A percentile compares a stretch with the other conserved stretches of the same genome.
phyloP scores from a whole-genome alignment of 768 basidiomycete genomes.

The Amanita jacksonii region DNA sequence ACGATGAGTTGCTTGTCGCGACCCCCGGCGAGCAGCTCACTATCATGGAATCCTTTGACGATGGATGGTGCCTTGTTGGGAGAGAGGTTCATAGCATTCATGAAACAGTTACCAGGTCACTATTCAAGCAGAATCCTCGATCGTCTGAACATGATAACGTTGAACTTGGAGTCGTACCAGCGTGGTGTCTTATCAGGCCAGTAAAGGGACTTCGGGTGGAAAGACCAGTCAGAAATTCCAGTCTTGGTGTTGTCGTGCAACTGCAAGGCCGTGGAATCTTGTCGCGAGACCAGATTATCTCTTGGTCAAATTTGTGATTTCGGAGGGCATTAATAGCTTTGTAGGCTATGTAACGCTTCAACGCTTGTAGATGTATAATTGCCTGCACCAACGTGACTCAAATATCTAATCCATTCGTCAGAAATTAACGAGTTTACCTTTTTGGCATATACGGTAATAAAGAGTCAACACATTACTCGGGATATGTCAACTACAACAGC shows the following conservation, averaged over 20 bases:
- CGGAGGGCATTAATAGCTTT: no score
- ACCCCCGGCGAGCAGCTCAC: constrained; percentile 48
- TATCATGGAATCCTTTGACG: constrained; percentile 60
- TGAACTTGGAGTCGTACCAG: constrained; percentile 65
- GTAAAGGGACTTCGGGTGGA: constrained; percentile 48
- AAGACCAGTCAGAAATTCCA: constrained; percentile 54
- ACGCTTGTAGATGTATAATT: no score
- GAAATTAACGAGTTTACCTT: no score
- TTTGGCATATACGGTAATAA: no score
- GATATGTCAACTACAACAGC: no score
- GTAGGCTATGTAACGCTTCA: no score
- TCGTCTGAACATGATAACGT: constrained; percentile 29
- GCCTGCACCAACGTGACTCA: no score
- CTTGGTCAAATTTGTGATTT: constrained; percentile 62
- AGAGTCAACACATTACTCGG: no score
- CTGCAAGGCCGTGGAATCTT: constrained; percentile 29
- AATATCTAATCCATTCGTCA: no score
- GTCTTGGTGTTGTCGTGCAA: constrained; percentile 55
- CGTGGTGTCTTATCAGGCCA: constrained; percentile 67
- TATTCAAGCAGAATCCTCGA: constrained; percentile 28
- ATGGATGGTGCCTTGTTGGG: constrained; percentile 73
- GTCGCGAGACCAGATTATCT: constrained; percentile 43
- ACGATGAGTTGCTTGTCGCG: constrained; percentile 58
- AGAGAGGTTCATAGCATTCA: constrained; percentile 33
- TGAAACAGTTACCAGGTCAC: constrained; percentile 24